Evolutionary conservation across 345 rosid species (phyloP).

Genomic region (Tarenaya hassleriana): DNA sequence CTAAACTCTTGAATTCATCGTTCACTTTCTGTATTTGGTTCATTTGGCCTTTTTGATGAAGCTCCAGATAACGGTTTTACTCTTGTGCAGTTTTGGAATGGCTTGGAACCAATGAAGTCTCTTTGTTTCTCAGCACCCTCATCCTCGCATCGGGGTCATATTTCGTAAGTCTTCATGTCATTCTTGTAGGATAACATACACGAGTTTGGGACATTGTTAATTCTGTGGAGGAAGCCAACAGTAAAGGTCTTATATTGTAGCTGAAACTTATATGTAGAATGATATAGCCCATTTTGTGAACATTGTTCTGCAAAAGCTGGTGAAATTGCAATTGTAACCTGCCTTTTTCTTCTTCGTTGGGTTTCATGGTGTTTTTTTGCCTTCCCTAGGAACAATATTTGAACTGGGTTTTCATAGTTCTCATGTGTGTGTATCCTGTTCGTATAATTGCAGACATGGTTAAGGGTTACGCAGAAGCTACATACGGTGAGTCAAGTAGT

Average conservation of each 20-base stretch:
- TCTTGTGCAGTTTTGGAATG: conserved; percentile 41
- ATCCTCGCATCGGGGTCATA: conserved; percentile 46
- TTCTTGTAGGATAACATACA: no score
- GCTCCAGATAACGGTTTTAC: background rate
- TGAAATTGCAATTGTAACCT: background rate
- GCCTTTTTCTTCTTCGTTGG: no score
- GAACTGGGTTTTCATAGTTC: no score
- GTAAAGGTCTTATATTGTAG: background rate
- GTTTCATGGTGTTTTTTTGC: no score
- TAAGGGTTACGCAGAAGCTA: conserved; percentile 67
- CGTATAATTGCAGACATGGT: conserved; percentile 45
- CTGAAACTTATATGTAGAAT: background rate
- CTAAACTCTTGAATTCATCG: background rate
- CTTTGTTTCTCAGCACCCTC: conserved; percentile 31
- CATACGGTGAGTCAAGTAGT: conserved; percentile 66
- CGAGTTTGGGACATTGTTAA: no score
- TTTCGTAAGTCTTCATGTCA: conserved; percentile 38
- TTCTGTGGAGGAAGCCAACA: no score
- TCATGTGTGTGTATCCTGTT: conserved; percentile 8
- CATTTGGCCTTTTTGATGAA: no score
- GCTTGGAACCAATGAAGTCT: conserved; percentile 36
- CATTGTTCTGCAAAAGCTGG: background rate
- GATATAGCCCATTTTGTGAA: background rate
- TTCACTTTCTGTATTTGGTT: background rate
- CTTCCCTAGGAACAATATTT: no score